These are phyloP conservation scores for Tricholoma flavovirens DNA, from an alignment of 768 basidiomycete genomes.

Conservation along the genomic window DNA sequence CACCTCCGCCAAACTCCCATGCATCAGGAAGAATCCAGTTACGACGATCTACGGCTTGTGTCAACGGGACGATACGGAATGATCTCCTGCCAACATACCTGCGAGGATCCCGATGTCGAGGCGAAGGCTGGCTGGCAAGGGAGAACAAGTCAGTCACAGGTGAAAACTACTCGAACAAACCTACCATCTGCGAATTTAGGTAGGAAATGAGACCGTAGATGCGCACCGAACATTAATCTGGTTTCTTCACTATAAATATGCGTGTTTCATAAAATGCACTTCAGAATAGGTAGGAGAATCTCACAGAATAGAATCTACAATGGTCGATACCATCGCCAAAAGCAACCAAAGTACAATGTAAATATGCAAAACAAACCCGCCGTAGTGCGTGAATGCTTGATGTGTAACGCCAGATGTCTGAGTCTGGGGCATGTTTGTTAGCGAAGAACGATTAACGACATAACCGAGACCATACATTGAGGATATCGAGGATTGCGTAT, in stretches of 20 bases:
- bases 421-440: background rate
- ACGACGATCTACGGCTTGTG: background rate
- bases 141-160: too few relatives aligned
- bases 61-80: background rate
- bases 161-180: background rate
- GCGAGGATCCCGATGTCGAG: background rate
- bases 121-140: background rate
- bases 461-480: slow-evolving; percentile 14
- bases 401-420: too few relatives aligned
- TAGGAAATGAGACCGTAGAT: slow-evolving; percentile 32
- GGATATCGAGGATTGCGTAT: slow-evolving; percentile 25
- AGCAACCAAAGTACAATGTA: slow-evolving; percentile 24
- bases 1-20: slow-evolving; percentile 22
- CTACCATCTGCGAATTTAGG: slow-evolving; percentile 35
- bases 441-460: background rate
- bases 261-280: background rate
- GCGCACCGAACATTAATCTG: slow-evolving; percentile 19
- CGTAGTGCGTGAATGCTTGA: slow-evolving; percentile 1
- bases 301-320: slow-evolving; percentile 15
- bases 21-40: background rate
- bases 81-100: background rate
- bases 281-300: background rate
- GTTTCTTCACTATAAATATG: slow-evolving; percentile 10
- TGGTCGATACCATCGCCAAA: slow-evolving; percentile 18
- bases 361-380: slow-evolving; percentile 3